Base-by-base conservation (phyloP, 73 alveolate species). In the Symbiodinium natans region DNA sequence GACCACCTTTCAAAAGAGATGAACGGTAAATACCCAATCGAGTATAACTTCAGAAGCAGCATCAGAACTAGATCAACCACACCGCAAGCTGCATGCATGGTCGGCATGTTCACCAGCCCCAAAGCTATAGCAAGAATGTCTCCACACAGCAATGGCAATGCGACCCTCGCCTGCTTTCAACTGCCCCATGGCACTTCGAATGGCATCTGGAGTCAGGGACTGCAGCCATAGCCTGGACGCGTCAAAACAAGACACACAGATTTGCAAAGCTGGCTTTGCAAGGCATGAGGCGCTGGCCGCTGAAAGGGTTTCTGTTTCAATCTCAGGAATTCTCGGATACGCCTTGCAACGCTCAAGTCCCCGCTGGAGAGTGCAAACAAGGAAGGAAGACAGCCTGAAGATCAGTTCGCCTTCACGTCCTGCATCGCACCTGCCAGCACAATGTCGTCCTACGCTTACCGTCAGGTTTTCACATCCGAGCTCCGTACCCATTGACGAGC, bases 361-460 rank as follows among this genome's bases (percentile, higher is more conserved):
- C 63, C 8, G 63, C 17, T 17, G 17, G 17, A 0, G 52, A 17
- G 36, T 19, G 11, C 36, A 63, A 8, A 25, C n/a, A 10, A 19
- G 27, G 9, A 33, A 15, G 48, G 41, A 13, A 19, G 23, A 11
- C 31, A 23, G 31, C 94, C 94, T 52, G 39, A 87, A 87, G 39
- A 87, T 87, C 39, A 87, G 94, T 52, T 87, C 94, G 40, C 94
- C 94, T 84, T 87, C 94, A 27, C 94, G 63, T 83, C 94, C 94
- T 38, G 94, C 94, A 56, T 87, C 94, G 31, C 94, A 87, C 94
- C 94, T 87, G 4, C 2, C 68, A 17, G 68, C 1, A 11, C 6
- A 27, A 10, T 52, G 68, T n/a, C n/a, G n/a, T n/a, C n/a, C n/a
- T n/a, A n/a, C n/a, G n/a, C n/a, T n/a, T n/a, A n/a, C n/a, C n/a